Conservation (phyloP, 2,329 filamentous ascomycete species). For the Phialophora tarda region DNA sequence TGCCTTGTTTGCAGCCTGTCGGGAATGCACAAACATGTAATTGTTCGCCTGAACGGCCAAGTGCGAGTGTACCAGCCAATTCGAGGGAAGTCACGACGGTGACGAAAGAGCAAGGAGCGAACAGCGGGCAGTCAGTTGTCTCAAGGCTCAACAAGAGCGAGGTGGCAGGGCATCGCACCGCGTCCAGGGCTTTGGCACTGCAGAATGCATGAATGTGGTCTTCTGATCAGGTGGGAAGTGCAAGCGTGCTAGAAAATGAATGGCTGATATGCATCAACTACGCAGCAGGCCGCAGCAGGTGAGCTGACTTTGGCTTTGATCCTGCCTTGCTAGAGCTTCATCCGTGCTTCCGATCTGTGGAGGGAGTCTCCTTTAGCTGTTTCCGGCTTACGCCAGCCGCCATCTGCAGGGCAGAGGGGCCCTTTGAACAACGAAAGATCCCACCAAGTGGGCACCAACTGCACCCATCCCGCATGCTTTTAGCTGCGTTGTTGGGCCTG, state of each 20-base stretch:
- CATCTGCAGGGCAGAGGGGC: slow-evolving; percentile 5
- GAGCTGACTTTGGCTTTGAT: slow-evolving; percentile 8
- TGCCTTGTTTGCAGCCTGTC: slow-evolving; percentile 18
- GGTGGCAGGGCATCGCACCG: not conserved
- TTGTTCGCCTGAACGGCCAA: slow-evolving; percentile 7
- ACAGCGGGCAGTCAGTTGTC: not conserved
- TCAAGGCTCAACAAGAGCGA: slow-evolving; percentile 1
- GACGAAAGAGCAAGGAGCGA: not conserved
- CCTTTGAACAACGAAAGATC: slow-evolving; percentile 14
- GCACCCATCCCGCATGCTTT: slow-evolving; percentile 2
- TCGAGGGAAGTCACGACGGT: slow-evolving; percentile 4
- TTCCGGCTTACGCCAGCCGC: slow-evolving; percentile 13
- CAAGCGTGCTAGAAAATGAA: slow-evolving; percentile 8
- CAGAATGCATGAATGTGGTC: slow-evolving; percentile 17
- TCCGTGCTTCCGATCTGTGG: slow-evolving; percentile 23
- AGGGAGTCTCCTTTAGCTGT: slow-evolving; percentile 6
- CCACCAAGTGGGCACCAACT: slow-evolving; percentile 11
- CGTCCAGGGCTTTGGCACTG: slow-evolving; percentile 3
- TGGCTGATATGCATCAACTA: slow-evolving; percentile 10
- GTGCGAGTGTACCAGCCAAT: slow-evolving; percentile 18
- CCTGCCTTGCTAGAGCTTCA: slow-evolving; percentile 4
- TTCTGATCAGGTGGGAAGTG: slow-evolving; percentile 15
- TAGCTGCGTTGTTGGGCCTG: not conserved
- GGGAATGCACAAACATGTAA: not conserved
- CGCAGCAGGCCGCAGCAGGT: slow-evolving; percentile 4